Percentiles rank a stretch among this genome's conserved stretches.
phyloP scores from a whole-genome alignment of 2,329 filamentous ascomycete genomes.

The Cadophora malorum region DNA sequence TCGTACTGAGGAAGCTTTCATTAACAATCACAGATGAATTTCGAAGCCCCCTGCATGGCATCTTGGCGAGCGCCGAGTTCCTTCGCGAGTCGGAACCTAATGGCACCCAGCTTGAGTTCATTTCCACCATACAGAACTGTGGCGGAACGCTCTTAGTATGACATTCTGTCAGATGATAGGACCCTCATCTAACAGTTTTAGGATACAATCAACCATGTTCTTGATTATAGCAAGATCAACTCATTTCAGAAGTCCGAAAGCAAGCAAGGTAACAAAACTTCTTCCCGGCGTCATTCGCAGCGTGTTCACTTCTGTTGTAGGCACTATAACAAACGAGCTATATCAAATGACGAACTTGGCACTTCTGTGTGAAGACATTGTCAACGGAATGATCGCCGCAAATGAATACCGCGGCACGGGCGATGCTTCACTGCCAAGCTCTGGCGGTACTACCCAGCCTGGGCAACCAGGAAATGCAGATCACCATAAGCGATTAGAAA shows the following conservation, averaged over 20 bases:
- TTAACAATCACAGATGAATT: conserved; percentile 38
- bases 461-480: too few relatives aligned
- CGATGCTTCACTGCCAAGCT: conserved; percentile 24
- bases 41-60: conserved; percentile 49
- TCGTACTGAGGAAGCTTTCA: neutral
- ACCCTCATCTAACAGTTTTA: conserved; percentile 2
- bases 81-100: conserved; percentile 56
- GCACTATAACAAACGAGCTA: conserved; percentile 40
- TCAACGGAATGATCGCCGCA: conserved; percentile 43
- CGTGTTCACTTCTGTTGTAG: conserved; percentile 17
- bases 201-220: conserved; percentile 60
- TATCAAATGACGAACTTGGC: conserved; percentile 40
- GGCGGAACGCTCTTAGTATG: conserved; percentile 53
- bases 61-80: conserved; percentile 59
- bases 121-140: conserved; percentile 57
- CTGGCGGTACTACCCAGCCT: conserved; percentile 9
- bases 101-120: conserved; percentile 52
- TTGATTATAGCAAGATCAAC: conserved; percentile 62
- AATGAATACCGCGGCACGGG: conserved; percentile 33
- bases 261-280: conserved; percentile 29
- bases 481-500: conserved; percentile 28
- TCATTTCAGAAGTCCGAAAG: conserved; percentile 42
- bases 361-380: conserved; percentile 41
- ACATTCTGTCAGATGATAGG: neutral
- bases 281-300: neutral